phyloP scores from a whole-genome alignment of 306 rosid species.

The Luffa aegyptiaca region DNA sequence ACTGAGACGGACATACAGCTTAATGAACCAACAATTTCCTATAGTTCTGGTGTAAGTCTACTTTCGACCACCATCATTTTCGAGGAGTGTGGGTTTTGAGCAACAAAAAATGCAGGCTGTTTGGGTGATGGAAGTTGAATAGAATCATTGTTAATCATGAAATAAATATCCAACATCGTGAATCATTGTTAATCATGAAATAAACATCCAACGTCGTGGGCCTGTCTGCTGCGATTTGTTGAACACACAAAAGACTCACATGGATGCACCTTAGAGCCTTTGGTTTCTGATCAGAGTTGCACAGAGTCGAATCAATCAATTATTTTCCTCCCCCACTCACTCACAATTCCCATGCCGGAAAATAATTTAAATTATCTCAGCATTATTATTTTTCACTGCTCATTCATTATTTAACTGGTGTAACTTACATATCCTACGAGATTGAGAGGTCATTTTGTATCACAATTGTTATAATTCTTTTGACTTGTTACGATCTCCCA shows the following conservation, averaged over 20 bases:
- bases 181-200: constrained; percentile 21
- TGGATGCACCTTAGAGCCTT: constrained; percentile 26
- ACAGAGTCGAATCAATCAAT: constrained; percentile 10
- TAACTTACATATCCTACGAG: too few species aligned
- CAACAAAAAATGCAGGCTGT: constrained; percentile 24
- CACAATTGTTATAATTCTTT: too few species aligned
- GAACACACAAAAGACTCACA: constrained; percentile 30
- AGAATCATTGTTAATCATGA: constrained; percentile 19
- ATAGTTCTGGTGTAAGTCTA: too few species aligned
- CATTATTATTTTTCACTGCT: neutral
- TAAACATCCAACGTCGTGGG: constrained; percentile 24
- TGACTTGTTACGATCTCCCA: too few species aligned
- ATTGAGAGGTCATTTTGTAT: too few species aligned
- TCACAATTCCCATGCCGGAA: constrained; percentile 29
- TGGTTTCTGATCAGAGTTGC: neutral
- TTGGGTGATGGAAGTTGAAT: constrained; percentile 24
- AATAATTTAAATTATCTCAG: neutral
- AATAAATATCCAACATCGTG: constrained; percentile 24
- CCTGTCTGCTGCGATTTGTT: constrained; percentile 25
- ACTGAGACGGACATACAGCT: too few species aligned
- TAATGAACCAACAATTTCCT: too few species aligned
- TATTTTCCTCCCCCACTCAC: constrained; percentile 18
- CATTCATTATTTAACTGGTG: neutral
- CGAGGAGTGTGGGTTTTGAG: neutral
- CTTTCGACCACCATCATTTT: neutral